Percentiles rank a stretch among this genome's conserved stretches.
These are phyloP conservation scores for Talaromyces islandicus DNA, from an alignment of 2,329 filamentous ascomycete species.

Conservation along the genomic window DNA sequence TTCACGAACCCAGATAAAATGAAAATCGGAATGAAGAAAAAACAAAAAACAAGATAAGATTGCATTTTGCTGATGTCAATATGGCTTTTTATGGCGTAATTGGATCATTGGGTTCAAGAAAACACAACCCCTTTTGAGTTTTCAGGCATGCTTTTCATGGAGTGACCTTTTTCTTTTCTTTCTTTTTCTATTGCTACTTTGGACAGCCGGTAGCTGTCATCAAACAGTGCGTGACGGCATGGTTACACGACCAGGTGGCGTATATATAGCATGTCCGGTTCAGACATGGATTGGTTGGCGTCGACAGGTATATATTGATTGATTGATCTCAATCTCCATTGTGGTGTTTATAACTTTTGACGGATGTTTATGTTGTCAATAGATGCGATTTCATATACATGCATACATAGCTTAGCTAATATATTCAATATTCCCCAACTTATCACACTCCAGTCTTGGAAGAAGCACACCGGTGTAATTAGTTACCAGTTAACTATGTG, in stretches of 20 bases:
- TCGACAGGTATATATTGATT: slow-evolving; percentile 13
- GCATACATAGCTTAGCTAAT: not conserved
- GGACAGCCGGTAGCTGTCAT: not conserved
- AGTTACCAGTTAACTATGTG: too few relatives aligned
- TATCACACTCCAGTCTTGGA: too few relatives aligned
- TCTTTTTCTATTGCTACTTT: not conserved
- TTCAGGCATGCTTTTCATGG: not conserved
- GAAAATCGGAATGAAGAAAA: not conserved
- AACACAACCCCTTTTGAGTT: not conserved
- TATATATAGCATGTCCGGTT: slow-evolving; percentile 1
- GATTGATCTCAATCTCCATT: not conserved
- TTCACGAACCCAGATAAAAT: slow-evolving; percentile 25
- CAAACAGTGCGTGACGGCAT: not conserved
- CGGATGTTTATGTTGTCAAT: not conserved
- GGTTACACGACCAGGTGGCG: not conserved
- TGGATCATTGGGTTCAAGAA: not conserved
- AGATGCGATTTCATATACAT: not conserved
- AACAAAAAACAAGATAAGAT: not conserved
- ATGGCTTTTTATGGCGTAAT: not conserved
- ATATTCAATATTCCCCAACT: not conserved
- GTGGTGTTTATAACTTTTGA: not conserved
- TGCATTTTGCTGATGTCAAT: not conserved
- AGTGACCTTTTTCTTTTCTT: not conserved
- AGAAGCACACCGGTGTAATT: too few relatives aligned
- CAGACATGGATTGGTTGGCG: not conserved